A percentile compares a stretch with the other conserved stretches of the same genome.
Evolutionary conservation across 2,329 filamentous ascomycete genomes (phyloP).

Genomic region (Beauveria asiatica): DNA sequence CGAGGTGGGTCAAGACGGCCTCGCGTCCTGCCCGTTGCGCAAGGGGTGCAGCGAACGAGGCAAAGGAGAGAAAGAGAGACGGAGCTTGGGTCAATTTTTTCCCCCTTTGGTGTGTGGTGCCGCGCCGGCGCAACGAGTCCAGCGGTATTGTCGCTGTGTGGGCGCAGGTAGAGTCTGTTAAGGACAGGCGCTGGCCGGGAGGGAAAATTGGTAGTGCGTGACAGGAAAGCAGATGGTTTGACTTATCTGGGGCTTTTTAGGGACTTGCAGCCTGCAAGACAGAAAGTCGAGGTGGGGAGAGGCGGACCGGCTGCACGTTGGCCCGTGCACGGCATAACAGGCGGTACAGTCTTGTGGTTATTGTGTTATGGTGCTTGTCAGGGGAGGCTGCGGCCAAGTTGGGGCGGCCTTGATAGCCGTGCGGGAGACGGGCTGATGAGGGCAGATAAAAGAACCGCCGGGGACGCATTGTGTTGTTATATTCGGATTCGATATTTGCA

Average conservation of each 20-base stretch:
- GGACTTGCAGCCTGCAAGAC: background rate
- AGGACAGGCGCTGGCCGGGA: conserved; percentile 24
- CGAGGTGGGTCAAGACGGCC: conserved; percentile 7
- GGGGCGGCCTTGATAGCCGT: background rate
- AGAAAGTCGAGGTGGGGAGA: background rate
- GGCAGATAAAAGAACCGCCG: background rate
- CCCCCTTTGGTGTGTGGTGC: background rate
- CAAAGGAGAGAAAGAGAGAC: background rate
- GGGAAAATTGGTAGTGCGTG: conserved; percentile 35
- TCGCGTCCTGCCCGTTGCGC: background rate
- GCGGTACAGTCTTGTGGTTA: background rate
- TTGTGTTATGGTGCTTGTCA: background rate
- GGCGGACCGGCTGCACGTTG: conserved; percentile 15
- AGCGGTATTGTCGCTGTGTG: background rate
- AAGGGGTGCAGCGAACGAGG: background rate
- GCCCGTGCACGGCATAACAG: conserved; percentile 19
- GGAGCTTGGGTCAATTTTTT: too few species aligned
- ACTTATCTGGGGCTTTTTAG: conserved; percentile 15
- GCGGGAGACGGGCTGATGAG: background rate
- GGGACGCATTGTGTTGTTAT: background rate
- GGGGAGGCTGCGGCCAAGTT: conserved; percentile 2
- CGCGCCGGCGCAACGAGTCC: background rate
- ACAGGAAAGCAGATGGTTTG: conserved; percentile 15
- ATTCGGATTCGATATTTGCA: background rate
- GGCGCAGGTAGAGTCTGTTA: conserved; percentile 27